These are phyloP conservation scores for Wilhelminamyces savonicus DNA, from an alignment of 805 yeast genomes.

Conservation along the genomic window DNA sequence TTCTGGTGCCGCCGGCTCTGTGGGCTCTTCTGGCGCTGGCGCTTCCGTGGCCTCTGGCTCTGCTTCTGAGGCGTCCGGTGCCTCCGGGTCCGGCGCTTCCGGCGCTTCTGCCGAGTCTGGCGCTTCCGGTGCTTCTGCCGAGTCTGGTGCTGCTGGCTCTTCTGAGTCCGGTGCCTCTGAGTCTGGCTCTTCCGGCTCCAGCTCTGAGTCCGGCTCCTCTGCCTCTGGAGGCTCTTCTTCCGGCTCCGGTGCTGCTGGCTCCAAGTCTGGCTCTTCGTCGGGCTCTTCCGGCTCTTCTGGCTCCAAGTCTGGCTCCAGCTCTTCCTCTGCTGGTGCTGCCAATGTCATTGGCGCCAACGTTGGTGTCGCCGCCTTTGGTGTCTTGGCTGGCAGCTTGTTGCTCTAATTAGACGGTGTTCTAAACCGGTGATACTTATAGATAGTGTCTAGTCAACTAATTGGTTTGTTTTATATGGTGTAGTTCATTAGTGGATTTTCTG, in stretches of 20 bases:
- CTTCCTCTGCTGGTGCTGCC: slow-evolving; percentile 3
- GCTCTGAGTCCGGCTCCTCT: slow-evolving; percentile 1
- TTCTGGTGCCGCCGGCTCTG: slow-evolving; percentile 2
- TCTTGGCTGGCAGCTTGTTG: slow-evolving; percentile 19
- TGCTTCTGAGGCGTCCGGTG: slow-evolving; percentile 3
- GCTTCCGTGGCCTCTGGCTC: slow-evolving; percentile 1
- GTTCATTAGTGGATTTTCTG: slow-evolving; percentile 1
- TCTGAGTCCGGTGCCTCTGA: slow-evolving; percentile 3
- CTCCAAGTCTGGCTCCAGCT: not conserved
- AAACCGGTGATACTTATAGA: too few species aligned
- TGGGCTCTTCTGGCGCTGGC: slow-evolving; percentile 1
- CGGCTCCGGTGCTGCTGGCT: not conserved
- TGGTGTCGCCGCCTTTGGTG: slow-evolving; percentile 19
- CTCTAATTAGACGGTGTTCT: too few species aligned
- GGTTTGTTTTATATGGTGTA: not conserved
- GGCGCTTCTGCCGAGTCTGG: not conserved
- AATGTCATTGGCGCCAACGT: slow-evolving; percentile 2
- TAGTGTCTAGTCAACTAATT: too few species aligned
- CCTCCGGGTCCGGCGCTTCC: slow-evolving; percentile 1
- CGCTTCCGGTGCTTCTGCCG: slow-evolving; percentile 1
- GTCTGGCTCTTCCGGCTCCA: slow-evolving; percentile 3
- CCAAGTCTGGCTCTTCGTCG: slow-evolving; percentile 3
- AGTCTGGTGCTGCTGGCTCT: slow-evolving; percentile 1
- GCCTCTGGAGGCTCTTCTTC: slow-evolving; percentile 2
- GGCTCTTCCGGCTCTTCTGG: slow-evolving; percentile 1